These are phyloP conservation scores for Vitis cinerea DNA, from an alignment of 164 flowering plant species.

Conservation along the genomic window DNA sequence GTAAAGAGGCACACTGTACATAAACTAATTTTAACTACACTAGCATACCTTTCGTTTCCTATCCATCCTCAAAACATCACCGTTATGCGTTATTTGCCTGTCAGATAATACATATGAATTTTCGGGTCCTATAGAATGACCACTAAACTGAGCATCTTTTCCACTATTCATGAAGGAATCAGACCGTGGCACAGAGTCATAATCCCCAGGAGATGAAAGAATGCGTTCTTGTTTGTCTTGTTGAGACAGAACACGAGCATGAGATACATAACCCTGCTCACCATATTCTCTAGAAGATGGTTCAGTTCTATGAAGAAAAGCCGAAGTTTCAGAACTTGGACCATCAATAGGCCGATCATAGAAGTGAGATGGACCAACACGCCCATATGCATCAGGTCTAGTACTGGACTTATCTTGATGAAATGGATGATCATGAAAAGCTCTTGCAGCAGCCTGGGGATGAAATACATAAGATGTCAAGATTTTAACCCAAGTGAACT, in stretches of 20 bases:
- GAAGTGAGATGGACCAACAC: conserved; percentile 45
- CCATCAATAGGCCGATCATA: conserved; percentile 52
- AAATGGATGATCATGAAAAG: conserved; percentile 67
- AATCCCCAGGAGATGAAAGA: conserved; percentile 45
- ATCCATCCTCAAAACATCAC: conserved; percentile 50
- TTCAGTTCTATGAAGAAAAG: conserved; percentile 50
- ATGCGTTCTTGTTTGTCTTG: conserved; percentile 47
- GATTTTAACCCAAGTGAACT: background rate
- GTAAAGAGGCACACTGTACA: background rate
- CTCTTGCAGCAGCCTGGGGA: conserved; percentile 47
- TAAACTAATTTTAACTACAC: background rate
- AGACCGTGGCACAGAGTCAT: conserved; percentile 35
- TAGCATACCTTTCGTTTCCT: conserved; percentile 78
- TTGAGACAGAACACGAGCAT: conserved; percentile 46
- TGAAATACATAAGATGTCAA: background rate
- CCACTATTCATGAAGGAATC: conserved; percentile 36
- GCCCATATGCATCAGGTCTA: conserved; percentile 59
- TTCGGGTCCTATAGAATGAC: conserved; percentile 55
- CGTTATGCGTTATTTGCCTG: conserved; percentile 39
- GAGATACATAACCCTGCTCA: conserved; percentile 47
- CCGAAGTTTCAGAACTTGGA: conserved; percentile 41
- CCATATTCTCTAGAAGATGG: conserved; percentile 41
- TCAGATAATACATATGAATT: conserved; percentile 47
- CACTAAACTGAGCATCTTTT: conserved; percentile 39
- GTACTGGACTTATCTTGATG: conserved; percentile 63